A percentile compares a stretch with the other conserved stretches of the same genome.
These are phyloP conservation scores for Nepenthes gracilis DNA, from an alignment of 148 eudicot species.

Conservation along the genomic window DNA sequence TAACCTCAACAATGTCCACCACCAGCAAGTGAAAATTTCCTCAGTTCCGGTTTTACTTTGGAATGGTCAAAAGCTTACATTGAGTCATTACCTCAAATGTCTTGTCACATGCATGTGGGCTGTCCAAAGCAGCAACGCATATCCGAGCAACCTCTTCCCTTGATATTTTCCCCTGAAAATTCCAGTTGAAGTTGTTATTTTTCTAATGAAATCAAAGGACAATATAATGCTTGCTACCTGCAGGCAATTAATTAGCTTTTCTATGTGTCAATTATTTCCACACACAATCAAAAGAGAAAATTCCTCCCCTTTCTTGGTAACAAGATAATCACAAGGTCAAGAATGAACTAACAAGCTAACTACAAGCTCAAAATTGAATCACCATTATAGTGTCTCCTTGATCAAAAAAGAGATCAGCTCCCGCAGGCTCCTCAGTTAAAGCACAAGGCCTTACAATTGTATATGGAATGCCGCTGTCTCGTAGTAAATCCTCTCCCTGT, in stretches of 20 bases:
- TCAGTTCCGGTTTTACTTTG: too few species aligned
- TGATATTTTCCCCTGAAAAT: constrained; percentile 75
- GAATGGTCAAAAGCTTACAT: background rate
- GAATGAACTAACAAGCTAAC: too few species aligned
- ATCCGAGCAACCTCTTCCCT: constrained; percentile 93
- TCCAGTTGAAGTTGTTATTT: constrained; percentile 1
- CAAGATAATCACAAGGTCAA: too few species aligned
- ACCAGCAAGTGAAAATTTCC: too few species aligned
- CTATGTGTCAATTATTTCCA: too few species aligned
- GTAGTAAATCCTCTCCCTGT: constrained; percentile 88
- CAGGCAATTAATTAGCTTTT: background rate
- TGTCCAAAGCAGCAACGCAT: constrained; percentile 86
- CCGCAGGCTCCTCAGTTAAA: constrained; percentile 97
- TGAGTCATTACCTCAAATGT: constrained; percentile 68
- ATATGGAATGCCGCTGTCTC: constrained; percentile 93
- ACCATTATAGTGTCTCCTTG: constrained; percentile 97
- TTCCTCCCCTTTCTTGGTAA: too few species aligned
- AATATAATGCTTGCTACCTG: background rate
- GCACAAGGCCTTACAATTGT: constrained; percentile 93
- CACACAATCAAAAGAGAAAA: too few species aligned
- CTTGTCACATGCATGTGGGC: constrained; percentile 83
- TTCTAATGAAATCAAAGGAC: background rate
- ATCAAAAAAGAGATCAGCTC: constrained; percentile 94
- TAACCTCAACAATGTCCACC: too few species aligned
- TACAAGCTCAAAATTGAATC: background rate